Evolutionary conservation across 495 filamentous ascomycete genomes (phyloP).

Genomic region (Penicillium waksmanii): DNA sequence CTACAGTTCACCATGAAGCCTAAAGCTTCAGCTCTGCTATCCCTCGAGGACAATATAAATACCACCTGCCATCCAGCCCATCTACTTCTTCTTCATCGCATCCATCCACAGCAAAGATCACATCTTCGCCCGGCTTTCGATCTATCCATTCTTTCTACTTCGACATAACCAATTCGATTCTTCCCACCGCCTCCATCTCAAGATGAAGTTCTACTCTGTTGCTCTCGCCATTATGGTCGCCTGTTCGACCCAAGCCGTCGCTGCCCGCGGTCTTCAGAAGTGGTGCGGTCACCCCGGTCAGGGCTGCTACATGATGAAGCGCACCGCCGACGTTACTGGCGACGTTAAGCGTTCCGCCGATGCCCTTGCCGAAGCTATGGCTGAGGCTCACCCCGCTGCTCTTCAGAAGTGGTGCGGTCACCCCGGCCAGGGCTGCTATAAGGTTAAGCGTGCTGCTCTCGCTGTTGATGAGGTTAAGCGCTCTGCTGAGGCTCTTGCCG

Average conservation of each 20-base stretch:
- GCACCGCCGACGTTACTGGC: slow-evolving; percentile 33
- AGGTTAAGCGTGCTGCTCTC: slow-evolving; percentile 51
- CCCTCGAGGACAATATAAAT: neutral
- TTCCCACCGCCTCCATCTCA: slow-evolving; percentile 17
- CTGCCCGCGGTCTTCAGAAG: slow-evolving; percentile 24
- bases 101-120: slow-evolving; percentile 12
- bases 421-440: slow-evolving; percentile 47
- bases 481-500: slow-evolving; percentile 42
- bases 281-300: slow-evolving; percentile 43
- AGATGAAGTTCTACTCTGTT: slow-evolving; percentile 54
- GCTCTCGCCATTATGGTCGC: slow-evolving; percentile 43
- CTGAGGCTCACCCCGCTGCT: slow-evolving; percentile 34
- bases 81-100: slow-evolving; percentile 17
- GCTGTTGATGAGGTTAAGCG: slow-evolving; percentile 43
- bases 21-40: neutral
- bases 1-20: no score
- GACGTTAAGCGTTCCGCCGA: slow-evolving; percentile 56
- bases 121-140: slow-evolving; percentile 9
- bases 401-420: slow-evolving; percentile 42
- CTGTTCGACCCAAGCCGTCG: slow-evolving; percentile 38
- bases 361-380: slow-evolving; percentile 51
- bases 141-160: slow-evolving; percentile 10
- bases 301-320: slow-evolving; percentile 38
- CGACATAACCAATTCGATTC: neutral
- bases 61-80: slow-evolving; percentile 6